phyloP scores from a whole-genome alignment of 2,329 filamentous ascomycete species.

The Xenoacremonium recifei region DNA sequence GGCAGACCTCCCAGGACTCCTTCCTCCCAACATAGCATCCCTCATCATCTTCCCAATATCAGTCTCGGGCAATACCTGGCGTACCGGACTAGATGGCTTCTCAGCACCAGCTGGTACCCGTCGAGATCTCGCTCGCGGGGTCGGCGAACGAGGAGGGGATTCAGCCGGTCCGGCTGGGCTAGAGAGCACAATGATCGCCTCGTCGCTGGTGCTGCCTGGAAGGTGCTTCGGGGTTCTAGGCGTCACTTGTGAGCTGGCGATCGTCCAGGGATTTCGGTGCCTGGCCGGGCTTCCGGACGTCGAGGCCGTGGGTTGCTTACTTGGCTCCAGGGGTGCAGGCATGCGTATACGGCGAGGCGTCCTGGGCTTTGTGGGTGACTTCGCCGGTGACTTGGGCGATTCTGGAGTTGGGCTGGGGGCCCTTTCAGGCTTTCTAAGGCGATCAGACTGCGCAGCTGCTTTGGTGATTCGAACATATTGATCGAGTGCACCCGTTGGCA shows the following conservation, averaged over 20 bases:
- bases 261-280: constrained; percentile 34
- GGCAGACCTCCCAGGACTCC: neutral
- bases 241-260: constrained; percentile 41
- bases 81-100: constrained; percentile 24
- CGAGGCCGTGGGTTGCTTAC: constrained; percentile 35
- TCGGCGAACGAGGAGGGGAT: constrained; percentile 29
- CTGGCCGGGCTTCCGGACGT: constrained; percentile 20
- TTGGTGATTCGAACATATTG: constrained; percentile 43
- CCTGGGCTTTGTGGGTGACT: constrained; percentile 4
- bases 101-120: constrained; percentile 9
- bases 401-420: constrained; percentile 4
- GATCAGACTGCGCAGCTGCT: constrained; percentile 10
- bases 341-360: constrained; percentile 19
- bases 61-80: constrained; percentile 20
- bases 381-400: constrained; percentile 4
- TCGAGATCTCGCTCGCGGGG: constrained; percentile 19
- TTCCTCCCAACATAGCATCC: neutral
- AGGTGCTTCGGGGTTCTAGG: constrained; percentile 31
- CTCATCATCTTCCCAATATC: constrained; percentile 18
- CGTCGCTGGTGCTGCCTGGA: constrained; percentile 4
- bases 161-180: constrained; percentile 34
- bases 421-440: constrained; percentile 6
- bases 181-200: constrained; percentile 45
- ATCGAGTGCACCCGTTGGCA: constrained; percentile 36
- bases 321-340: constrained; percentile 27